phyloP scores from a whole-genome alignment of 1,139 yeast genomes.

The Taphrina pruni region DNA sequence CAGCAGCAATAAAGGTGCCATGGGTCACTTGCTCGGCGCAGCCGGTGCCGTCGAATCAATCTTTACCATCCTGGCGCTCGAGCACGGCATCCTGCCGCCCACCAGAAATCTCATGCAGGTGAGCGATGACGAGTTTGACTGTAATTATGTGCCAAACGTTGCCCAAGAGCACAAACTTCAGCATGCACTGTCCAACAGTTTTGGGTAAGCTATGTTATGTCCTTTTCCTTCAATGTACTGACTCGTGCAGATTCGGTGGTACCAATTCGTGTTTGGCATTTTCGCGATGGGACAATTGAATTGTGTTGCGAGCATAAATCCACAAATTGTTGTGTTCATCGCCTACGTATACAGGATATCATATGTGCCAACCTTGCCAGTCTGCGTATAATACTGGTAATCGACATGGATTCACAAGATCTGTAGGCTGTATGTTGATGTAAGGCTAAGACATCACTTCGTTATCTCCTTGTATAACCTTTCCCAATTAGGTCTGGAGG shows the following conservation, averaged over 20 bases:
- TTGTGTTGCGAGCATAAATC: too few relatives aligned
- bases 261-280: constrained; percentile 72
- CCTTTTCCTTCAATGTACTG: not conserved
- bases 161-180: constrained; percentile 56
- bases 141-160: constrained; percentile 66
- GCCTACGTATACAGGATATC: too few relatives aligned
- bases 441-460: not conserved
- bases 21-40: constrained; percentile 93
- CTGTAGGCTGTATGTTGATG: too few relatives aligned
- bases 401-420: too few relatives aligned
- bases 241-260: constrained; percentile 70
- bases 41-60: constrained; percentile 94
- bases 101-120: constrained; percentile 69
- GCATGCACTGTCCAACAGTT: constrained; percentile 81
- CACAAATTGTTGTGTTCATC: too few relatives aligned
- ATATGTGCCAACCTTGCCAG: too few relatives aligned
- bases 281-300: constrained; percentile 11
- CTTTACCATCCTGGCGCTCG: constrained; percentile 72
- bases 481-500: constrained; percentile 38
- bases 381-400: too few relatives aligned
- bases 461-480: constrained; percentile 32
- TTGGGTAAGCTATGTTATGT: constrained; percentile 58
- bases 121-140: constrained; percentile 59
- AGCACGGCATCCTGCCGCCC: constrained; percentile 66
- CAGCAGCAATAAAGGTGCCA: constrained; percentile 87